Evolutionary conservation across 2,329 filamentous ascomycete genomes (phyloP).

Genomic region (Hypoxylon sp.): DNA sequence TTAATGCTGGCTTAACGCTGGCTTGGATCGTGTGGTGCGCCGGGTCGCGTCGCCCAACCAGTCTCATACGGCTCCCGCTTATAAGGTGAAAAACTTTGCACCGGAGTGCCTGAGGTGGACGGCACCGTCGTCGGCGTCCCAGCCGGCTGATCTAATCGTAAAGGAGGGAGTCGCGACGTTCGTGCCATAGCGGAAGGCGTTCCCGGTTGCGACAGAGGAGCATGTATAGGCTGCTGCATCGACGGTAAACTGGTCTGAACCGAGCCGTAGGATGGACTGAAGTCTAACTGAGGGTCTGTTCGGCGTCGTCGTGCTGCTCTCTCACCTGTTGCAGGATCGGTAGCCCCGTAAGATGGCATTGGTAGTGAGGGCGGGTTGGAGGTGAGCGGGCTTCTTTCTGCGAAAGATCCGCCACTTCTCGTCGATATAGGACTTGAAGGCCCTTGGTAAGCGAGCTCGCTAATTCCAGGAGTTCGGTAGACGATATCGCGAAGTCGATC

Average conservation of each 20-base stretch:
- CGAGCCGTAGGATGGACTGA: constrained; percentile 57
- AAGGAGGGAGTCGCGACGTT: constrained; percentile 62
- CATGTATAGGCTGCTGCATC: constrained; percentile 57
- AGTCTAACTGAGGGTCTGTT: constrained; percentile 63
- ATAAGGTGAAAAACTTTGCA: constrained; percentile 48
- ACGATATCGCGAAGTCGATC: constrained; percentile 79
- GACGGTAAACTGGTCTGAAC: constrained; percentile 58
- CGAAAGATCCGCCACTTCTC: constrained; percentile 54
- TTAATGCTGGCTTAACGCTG: constrained; percentile 46
- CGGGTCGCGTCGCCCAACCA: constrained; percentile 55
- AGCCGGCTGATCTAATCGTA: constrained; percentile 61
- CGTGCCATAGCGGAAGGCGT: constrained; percentile 49
- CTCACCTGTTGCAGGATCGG: constrained; percentile 61
- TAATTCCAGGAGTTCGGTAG: constrained; percentile 68
- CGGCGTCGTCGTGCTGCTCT: constrained; percentile 62
- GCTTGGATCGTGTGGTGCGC: constrained; percentile 41
- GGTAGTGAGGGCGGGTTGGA: constrained; percentile 42
- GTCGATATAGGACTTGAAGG: constrained; percentile 64
- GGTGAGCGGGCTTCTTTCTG: constrained; percentile 56
- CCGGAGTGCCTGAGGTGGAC: constrained; percentile 44
- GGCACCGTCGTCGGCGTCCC: constrained; percentile 44
- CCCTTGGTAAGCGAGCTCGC: constrained; percentile 64
- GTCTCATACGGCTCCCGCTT: constrained; percentile 55
- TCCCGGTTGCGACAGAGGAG: constrained; percentile 52
- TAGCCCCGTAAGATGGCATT: constrained; percentile 53